A percentile compares a stretch with the other conserved stretches of the same genome.
These are phyloP conservation scores for Musa acuminata DNA, from an alignment of 176 grass and related monocot species.

Conservation along the genomic window DNA sequence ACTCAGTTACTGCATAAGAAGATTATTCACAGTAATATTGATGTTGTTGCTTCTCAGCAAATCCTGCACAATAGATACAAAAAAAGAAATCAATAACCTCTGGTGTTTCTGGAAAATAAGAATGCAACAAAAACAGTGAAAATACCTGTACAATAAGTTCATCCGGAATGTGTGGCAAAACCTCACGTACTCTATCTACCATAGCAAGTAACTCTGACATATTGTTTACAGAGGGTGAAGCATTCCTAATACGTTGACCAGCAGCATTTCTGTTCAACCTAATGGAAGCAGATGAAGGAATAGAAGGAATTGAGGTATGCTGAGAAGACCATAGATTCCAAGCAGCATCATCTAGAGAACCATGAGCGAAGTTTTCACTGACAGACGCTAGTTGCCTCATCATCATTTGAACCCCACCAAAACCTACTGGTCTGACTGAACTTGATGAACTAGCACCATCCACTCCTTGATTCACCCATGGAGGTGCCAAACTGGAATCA, in stretches of 20 bases:
- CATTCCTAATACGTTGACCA: conserved; percentile 23
- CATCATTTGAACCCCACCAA: conserved; percentile 98
- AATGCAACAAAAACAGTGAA: background rate
- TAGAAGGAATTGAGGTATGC: conserved; percentile 29
- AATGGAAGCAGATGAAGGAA: conserved; percentile 45
- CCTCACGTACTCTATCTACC: conserved; percentile 86
- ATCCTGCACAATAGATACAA: conserved; percentile 47
- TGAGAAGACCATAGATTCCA: conserved; percentile 54
- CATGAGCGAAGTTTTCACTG: conserved; percentile 49
- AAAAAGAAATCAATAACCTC: conserved; percentile 7
- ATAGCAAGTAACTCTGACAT: conserved; percentile 50
- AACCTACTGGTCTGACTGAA: conserved; percentile 52
- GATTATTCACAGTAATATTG: conserved; percentile 99
- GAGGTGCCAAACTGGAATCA: conserved; percentile 67
- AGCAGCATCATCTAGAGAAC: conserved; percentile 32
- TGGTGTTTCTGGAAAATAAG: conserved; percentile 8
- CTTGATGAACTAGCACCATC: conserved; percentile 72
- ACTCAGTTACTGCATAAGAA: conserved; percentile 59
- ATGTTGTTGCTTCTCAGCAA: conserved; percentile 93
- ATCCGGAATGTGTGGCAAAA: conserved; percentile 83
- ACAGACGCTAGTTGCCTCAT: conserved; percentile 92
- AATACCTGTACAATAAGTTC: conserved; percentile 93
- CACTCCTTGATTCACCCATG: conserved; percentile 48
- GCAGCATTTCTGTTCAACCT: conserved; percentile 37
- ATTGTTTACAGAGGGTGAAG: conserved; percentile 27